Base-by-base conservation (phyloP, 176 grass and related monocot genomes). In the Hyparrhenia diplandra region DNA sequence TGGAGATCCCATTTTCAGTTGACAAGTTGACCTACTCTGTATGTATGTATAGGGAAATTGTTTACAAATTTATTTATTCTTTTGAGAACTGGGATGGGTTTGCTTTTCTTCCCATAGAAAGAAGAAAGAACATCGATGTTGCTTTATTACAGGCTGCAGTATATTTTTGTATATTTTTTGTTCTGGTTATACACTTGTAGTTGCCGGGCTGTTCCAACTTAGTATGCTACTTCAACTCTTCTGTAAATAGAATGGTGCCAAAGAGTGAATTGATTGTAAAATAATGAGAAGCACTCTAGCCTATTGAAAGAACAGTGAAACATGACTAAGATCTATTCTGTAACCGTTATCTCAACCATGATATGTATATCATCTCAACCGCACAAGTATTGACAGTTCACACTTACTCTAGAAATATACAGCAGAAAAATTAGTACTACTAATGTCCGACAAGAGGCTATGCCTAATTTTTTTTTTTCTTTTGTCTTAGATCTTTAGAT, bases 21-120 rank as follows among this genome's bases (percentile, higher is more conserved):
- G 67, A 66, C 36, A 23, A 79, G 14, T 2, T 46, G 36, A 13
- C 57, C 42, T 67, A 6, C 14, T 78, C 11, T 73, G 59, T 30
- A 27, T 47, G n/a, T n/a, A n/a, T n/a, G 42, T 10, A 30, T 46
- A 71, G 41, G 40, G 14, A 72, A 49, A 13, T 21, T 21, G 16
- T 78, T 83, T 21, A 34, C 68, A 77, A 6, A 84, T 78, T 74
- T 79, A n/a, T 73, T 61, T 73, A 64, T 73, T 74, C 17, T 52
- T 79, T 57, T 36, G 14, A 23, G 37, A 47, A 47, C 28, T 25
- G 69, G 66, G 52, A 51, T 61, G 60, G 25, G 74, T 8, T 12
- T 18, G 5, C 41, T 59, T n/a, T n/a, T n/a, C n/a, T n/a, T 58
- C 60, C 31, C 23, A 61, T 30, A 47, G 36, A 30, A 67, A n/a